These are phyloP conservation scores for Viola odorata DNA, from an alignment of 345 rosid genomes.

Conservation along the genomic window DNA sequence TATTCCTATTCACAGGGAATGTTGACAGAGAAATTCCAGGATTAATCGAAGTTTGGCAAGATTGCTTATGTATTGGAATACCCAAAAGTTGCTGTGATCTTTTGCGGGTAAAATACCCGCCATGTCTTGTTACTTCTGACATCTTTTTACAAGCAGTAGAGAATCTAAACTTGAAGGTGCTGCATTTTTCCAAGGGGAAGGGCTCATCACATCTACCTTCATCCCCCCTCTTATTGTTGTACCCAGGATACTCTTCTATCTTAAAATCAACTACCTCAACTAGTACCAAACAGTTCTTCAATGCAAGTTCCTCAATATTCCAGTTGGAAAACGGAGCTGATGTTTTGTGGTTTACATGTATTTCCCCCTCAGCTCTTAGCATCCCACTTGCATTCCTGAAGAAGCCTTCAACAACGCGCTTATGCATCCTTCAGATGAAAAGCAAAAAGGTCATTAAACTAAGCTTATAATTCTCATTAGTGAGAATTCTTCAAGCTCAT, in stretches of 20 bases:
- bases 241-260: constrained; percentile 40
- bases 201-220: constrained; percentile 39
- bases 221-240: constrained; percentile 48
- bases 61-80: too few relatives aligned
- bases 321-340: constrained; percentile 39
- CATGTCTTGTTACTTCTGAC: too few relatives aligned
- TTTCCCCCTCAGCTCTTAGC: constrained; percentile 39
- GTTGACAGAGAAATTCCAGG: too few relatives aligned
- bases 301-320: constrained; percentile 52
- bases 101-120: too few relatives aligned
- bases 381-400: constrained; percentile 39
- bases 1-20: too few relatives aligned
- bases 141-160: too few relatives aligned
- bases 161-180: constrained; percentile 44
- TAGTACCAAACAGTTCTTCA: constrained; percentile 25
- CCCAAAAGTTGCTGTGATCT: too few relatives aligned
- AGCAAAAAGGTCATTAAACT: too few relatives aligned
- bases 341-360: constrained; percentile 58
- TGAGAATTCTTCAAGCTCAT: too few relatives aligned
- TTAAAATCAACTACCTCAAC: constrained; percentile 22
- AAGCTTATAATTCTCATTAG: too few relatives aligned
- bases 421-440: constrained; percentile 51
- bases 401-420: constrained; percentile 33
- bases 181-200: constrained; percentile 43
- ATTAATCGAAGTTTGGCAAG: too few relatives aligned